Evolutionary conservation across 768 basidiomycete genomes (phyloP).

Genomic region (Cubamyces lactineus): DNA sequence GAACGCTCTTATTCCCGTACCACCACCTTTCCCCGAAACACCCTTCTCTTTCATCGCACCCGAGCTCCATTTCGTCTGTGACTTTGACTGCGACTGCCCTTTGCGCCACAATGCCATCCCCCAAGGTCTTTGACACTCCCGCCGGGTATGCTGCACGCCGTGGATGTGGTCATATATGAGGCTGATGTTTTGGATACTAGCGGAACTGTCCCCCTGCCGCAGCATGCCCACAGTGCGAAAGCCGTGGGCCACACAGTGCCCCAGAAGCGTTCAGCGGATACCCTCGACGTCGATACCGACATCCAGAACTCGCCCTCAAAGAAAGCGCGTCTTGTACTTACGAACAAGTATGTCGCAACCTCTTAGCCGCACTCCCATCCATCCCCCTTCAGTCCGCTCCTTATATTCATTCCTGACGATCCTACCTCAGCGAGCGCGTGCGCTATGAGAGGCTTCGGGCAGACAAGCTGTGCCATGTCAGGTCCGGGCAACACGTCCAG

Average conservation of each 20-base stretch:
- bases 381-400: no score
- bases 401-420: no score
- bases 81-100: not conserved
- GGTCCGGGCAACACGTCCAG: conserved; percentile 11
- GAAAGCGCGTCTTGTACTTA: not conserved
- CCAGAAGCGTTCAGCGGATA: conserved; percentile 17
- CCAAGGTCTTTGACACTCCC: conserved; percentile 14
- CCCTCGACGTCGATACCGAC: conserved; percentile 11
- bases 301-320: not conserved
- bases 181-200: not conserved
- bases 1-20: not conserved
- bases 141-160: not conserved
- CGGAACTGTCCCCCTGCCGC: not conserved
- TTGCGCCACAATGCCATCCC: not conserved
- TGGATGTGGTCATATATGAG: not conserved
- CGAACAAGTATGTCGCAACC: not conserved
- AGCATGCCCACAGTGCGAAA: not conserved
- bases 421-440: not conserved
- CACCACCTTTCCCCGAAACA: not conserved
- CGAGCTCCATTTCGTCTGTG: not conserved
- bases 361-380: no score
- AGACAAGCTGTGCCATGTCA: conserved; percentile 5
- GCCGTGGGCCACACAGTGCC: not conserved
- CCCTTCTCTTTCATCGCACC: no score
- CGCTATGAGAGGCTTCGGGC: conserved; percentile 8